A percentile compares a stretch with the other conserved stretches of the same genome.
These are phyloP conservation scores for Lachnum nothofagi DNA, from an alignment of 2,329 filamentous ascomycete genomes.

Conservation along the genomic window DNA sequence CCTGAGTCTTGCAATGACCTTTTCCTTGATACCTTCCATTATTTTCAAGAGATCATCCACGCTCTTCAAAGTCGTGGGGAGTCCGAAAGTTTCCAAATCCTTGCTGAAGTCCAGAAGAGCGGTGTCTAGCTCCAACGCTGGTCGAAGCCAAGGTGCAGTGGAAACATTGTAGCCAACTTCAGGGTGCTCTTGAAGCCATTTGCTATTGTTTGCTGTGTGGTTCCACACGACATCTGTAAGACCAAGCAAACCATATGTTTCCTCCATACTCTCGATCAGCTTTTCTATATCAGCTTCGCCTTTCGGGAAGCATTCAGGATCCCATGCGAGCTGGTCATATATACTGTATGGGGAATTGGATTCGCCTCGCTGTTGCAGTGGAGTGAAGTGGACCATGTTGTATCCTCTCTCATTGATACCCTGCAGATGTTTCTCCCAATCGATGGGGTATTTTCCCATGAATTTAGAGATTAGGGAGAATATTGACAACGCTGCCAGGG, in stretches of 20 bases:
- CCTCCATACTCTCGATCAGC: constrained; percentile 76
- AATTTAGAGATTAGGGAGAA: constrained; percentile 97
- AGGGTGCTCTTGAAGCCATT: constrained; percentile 89
- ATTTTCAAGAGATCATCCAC: constrained; percentile 70
- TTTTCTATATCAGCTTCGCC: constrained; percentile 77
- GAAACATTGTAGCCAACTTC: constrained; percentile 92
- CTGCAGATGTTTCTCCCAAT: constrained; percentile 84
- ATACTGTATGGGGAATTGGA: constrained; percentile 98
- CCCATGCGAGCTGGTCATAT: constrained; percentile 86
- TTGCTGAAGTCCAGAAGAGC: constrained; percentile 63
- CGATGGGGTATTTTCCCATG: constrained; percentile 84
- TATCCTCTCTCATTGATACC: constrained; percentile 90
- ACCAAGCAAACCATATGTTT: constrained; percentile 76
- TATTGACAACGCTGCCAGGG: constrained; percentile 80
- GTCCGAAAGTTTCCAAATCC: constrained; percentile 59
- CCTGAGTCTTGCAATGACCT: constrained; percentile 70
- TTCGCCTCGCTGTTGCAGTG: constrained; percentile 76
- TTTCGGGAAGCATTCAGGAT: constrained; percentile 72
- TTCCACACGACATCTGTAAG: constrained; percentile 97
- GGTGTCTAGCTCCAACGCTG: constrained; percentile 72
- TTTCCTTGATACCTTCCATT: constrained; percentile 77
- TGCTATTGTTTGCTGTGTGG: constrained; percentile 92
- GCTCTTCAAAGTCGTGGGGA: constrained; percentile 69
- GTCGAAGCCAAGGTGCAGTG: constrained; percentile 74
- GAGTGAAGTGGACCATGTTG: constrained; percentile 99